Base-by-base conservation (phyloP, 2,329 filamentous ascomycete species). In the Thielaviopsis euricoi region DNA sequence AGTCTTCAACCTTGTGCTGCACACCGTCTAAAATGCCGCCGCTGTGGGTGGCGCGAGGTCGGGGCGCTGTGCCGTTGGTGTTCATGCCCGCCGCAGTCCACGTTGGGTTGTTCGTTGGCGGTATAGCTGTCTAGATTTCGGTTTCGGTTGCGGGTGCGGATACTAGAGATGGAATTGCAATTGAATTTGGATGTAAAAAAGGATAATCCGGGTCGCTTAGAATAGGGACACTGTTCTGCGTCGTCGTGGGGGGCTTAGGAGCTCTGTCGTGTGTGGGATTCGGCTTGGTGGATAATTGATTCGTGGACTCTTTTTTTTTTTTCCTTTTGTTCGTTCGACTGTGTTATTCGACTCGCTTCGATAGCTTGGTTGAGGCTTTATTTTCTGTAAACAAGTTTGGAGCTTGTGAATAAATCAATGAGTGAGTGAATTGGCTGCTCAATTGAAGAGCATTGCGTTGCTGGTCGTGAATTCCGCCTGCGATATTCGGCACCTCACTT, bases 21-120 rank as follows among this genome's bases (percentile, higher is more conserved):
- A 88, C 74, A 53, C 73, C 76, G 60, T 73, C 71, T 52, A 80
- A 67, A 51, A 78, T 67, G 26, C 64, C 65, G 54, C 62, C 65
- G 61, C 33, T 62, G 48, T 52, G 53, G 29, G 26, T 54, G 51
- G 70, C 70, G 58, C 72, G 67, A 64, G 67, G 68, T 63, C 50
- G 67, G 64, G 71, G 74, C 61, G 22, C 49, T 48, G 19, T n/a
- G 53, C 23, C 21, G 53, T 25, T 26, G 37, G 70, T 66, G 25
- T 71, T 71, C 56, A 73, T 71, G 60, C 73, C 73, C 48, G 74
- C 74, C 55, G 74, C 72, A 40, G 76, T 76, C 85, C 86, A 89
- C 60, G 80, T 75, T 61, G 73, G 75, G 68, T 87, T 83, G 69
- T 87, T 84, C 64, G 79, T 69, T 62, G 78, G 71, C n/a, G n/a